phyloP scores from a whole-genome alignment of 2,329 filamentous ascomycete species.

The Fusarium buharicum region DNA sequence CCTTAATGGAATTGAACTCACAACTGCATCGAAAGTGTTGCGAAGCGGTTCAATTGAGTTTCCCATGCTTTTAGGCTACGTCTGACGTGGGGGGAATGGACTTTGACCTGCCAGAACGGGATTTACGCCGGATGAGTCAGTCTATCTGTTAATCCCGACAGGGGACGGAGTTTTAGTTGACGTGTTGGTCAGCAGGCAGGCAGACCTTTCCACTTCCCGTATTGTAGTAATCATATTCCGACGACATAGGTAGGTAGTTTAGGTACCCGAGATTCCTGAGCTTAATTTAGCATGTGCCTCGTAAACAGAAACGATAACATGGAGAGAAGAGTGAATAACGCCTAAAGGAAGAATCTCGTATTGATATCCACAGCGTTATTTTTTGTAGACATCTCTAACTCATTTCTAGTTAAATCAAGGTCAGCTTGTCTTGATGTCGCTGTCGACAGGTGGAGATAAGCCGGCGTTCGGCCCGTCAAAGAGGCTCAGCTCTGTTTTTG shows the following conservation, averaged over 20 bases:
- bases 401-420: neutral
- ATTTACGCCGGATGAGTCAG: constrained; percentile 39
- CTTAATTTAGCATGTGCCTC: constrained; percentile 1
- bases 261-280: neutral
- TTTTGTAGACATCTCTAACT: neutral
- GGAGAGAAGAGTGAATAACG: neutral
- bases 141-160: constrained; percentile 14
- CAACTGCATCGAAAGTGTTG: neutral
- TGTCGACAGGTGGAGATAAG: constrained; percentile 2
- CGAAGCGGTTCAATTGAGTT: neutral
- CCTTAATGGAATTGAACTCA: neutral
- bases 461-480: neutral
- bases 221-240: neutral
- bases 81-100: neutral
- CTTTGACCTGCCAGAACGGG: constrained; percentile 25
- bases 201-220: neutral
- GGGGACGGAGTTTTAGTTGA: neutral
- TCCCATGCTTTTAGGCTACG: neutral
- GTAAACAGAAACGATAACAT: neutral
- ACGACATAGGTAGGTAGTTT: neutral
- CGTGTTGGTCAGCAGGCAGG: neutral
- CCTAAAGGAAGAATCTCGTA: constrained; percentile 5
- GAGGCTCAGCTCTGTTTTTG: neutral
- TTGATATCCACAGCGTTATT: neutral
- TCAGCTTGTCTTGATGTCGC: constrained; percentile 1